Conservation (phyloP, 805 yeast genomes). For the Cyberlindnera mississippiensis region DNA sequence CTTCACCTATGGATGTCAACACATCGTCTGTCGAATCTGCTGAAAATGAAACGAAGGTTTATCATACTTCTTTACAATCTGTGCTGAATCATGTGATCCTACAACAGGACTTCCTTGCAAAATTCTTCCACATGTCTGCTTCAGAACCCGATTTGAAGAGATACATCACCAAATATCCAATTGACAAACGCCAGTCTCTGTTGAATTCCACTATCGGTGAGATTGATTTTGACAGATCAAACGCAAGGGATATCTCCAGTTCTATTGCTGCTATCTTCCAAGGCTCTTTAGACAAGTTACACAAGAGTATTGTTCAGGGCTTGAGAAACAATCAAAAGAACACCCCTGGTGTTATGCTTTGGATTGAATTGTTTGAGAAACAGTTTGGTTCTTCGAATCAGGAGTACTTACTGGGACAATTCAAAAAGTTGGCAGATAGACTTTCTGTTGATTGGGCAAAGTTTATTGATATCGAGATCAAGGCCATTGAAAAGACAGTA, state of each 20-base stretch:
- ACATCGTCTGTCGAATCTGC: neutral
- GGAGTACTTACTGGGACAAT: conserved; percentile 53
- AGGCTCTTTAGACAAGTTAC: conserved; percentile 29
- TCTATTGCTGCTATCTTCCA: conserved; percentile 46
- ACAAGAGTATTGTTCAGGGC: conserved; percentile 30
- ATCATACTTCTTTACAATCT: conserved; percentile 28
- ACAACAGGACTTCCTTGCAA: conserved; percentile 38
- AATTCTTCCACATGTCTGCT: conserved; percentile 39
- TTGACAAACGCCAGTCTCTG: conserved; percentile 29
- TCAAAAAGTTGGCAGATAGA: conserved; percentile 50
- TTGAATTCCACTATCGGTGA: conserved; percentile 33
- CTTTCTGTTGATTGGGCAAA: conserved; percentile 54
- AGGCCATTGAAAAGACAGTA: conserved; percentile 37
- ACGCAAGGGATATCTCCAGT: conserved; percentile 43
- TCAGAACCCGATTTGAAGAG: conserved; percentile 30
- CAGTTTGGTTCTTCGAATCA: conserved; percentile 49
- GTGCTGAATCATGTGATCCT: conserved; percentile 34
- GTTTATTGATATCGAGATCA: conserved; percentile 51
- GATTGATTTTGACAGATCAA: conserved; percentile 42
- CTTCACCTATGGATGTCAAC: conserved; percentile 3
- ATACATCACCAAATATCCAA: conserved; percentile 30
- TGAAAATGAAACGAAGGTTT: conserved; percentile 7
- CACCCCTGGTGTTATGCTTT: conserved; percentile 39
- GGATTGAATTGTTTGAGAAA: conserved; percentile 38
- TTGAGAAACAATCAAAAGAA: conserved; percentile 38